Evolutionary conservation across 2,329 filamentous ascomycete species (phyloP).

Genomic region (Phyllosticta capitalensis): DNA sequence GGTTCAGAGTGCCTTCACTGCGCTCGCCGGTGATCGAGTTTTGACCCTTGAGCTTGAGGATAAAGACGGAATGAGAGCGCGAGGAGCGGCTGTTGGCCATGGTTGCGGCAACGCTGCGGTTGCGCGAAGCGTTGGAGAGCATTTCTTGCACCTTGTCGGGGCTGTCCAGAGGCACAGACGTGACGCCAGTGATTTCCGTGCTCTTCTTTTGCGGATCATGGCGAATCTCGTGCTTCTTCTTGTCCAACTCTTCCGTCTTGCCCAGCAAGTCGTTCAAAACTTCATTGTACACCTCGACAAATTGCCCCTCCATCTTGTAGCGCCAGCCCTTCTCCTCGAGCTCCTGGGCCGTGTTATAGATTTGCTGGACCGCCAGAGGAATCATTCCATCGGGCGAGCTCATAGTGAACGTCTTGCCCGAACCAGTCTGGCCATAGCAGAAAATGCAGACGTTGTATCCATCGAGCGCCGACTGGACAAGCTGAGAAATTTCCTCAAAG

Average conservation of each 20-base stretch:
- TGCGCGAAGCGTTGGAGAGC: constrained; percentile 68
- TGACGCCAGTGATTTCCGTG: constrained; percentile 73
- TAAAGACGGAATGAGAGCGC: constrained; percentile 92
- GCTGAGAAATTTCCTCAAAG: constrained; percentile 92
- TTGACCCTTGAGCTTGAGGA: constrained; percentile 58
- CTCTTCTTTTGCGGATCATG: constrained; percentile 77
- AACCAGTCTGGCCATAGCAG: constrained; percentile 95
- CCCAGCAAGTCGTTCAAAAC: constrained; percentile 85
- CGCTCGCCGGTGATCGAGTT: constrained; percentile 71
- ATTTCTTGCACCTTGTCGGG: constrained; percentile 72
- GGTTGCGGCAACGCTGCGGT: constrained; percentile 90
- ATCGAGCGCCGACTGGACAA: constrained; percentile 91
- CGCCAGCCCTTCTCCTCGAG: constrained; percentile 87
- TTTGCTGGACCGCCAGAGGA: constrained; percentile 82
- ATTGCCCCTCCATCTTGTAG: constrained; percentile 89
- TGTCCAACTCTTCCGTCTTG: constrained; percentile 59
- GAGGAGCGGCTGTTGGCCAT: constrained; percentile 94
- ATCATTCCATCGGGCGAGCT: constrained; percentile 91
- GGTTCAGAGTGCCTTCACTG: constrained; percentile 86
- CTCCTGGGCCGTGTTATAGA: constrained; percentile 76
- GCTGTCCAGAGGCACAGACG: constrained; percentile 66
- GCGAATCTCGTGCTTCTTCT: constrained; percentile 79
- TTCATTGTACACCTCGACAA: constrained; percentile 97
- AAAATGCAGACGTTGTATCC: constrained; percentile 99
- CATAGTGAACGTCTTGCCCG: constrained; percentile 97